phyloP scores from a whole-genome alignment of 2,329 filamentous ascomycete genomes.

The Cordyceps fumosorosea region DNA sequence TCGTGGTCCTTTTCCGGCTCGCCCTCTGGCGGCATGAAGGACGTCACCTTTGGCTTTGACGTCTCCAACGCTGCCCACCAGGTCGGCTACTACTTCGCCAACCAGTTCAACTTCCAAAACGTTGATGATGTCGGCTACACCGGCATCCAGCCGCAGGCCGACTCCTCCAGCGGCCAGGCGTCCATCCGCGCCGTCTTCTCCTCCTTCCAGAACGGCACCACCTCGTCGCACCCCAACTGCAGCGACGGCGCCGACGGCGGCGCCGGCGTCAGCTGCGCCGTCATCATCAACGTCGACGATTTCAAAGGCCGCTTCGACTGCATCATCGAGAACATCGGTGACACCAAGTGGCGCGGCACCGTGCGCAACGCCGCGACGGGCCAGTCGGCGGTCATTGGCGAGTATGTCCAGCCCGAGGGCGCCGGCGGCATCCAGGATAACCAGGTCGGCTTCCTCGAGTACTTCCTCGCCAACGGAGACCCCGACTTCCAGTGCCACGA shows the following conservation, averaged over 20 bases:
- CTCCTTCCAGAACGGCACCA: conserved; percentile 17
- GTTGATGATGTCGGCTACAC: conserved; percentile 15
- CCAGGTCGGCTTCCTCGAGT: conserved; percentile 20
- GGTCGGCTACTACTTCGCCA: conserved; percentile 20
- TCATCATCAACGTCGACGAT: conserved; percentile 12
- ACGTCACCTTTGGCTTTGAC: conserved; percentile 19
- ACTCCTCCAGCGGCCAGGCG: conserved; percentile 11
- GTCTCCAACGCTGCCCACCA: conserved; percentile 16
- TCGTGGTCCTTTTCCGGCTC: background rate
- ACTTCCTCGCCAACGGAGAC: conserved; percentile 18
- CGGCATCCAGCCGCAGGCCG: conserved; percentile 18
- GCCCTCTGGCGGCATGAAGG: background rate
- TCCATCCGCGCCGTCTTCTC: conserved; percentile 20
- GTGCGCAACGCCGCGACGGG: conserved; percentile 16
- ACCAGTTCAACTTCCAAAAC: conserved; percentile 17
- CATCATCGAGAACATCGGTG: conserved; percentile 15
- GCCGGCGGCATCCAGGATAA: conserved; percentile 14
- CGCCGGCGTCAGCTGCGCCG: conserved; percentile 19
- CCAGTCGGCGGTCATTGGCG: conserved; percentile 14
- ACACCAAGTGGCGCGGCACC: conserved; percentile 19
- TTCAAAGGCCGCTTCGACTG: conserved; percentile 19
- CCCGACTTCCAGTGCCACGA: conserved; percentile 14
- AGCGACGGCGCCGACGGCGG: conserved; percentile 21
- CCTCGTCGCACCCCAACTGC: conserved; percentile 17
- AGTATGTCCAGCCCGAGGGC: conserved; percentile 16